Conservation (phyloP, 805 yeast genomes). For the Candida coquimbonensis region DNA sequence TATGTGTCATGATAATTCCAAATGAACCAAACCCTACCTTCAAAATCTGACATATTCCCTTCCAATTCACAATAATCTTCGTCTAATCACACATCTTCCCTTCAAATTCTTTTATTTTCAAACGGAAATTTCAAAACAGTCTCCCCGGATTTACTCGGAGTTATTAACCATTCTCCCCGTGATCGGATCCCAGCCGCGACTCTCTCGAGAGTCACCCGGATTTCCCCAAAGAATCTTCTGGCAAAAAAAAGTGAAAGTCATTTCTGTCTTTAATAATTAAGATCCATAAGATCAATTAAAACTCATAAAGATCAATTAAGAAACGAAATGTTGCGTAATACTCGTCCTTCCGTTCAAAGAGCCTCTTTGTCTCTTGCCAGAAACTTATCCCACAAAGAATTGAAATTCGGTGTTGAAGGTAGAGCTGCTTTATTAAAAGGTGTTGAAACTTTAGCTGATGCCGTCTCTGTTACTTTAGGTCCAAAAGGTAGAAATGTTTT, state of each 20-base stretch:
- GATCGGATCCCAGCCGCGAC: not conserved
- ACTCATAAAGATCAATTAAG: too few species aligned
- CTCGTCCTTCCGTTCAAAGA: constrained; percentile 21
- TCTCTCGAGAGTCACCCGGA: not conserved
- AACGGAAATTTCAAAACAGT: too few species aligned
- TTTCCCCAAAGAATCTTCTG: not conserved
- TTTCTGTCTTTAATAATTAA: too few species aligned
- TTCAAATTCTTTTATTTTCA: too few species aligned
- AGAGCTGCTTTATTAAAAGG: constrained; percentile 69
- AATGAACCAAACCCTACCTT: constrained; percentile 23
- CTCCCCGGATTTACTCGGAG: not conserved
- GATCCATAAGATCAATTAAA: too few species aligned
- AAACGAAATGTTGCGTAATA: constrained; percentile 18
- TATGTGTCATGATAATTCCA: not conserved
- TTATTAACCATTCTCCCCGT: not conserved
- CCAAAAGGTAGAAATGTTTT: constrained; percentile 98
- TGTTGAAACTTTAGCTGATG: constrained; percentile 81
- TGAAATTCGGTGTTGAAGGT: constrained; percentile 79
- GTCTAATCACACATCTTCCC: too few species aligned
- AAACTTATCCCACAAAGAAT: constrained; percentile 70
- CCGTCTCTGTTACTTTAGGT: constrained; percentile 94
- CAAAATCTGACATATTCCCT: constrained; percentile 4
- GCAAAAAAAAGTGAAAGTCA: not conserved
- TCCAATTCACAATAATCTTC: too few species aligned
- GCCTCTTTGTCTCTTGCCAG: constrained; percentile 18